Evolutionary conservation across 1,139 yeast species (phyloP), one percentile per base, ranked within the genome.

Genomic region (Yamadazyma pseudoaaseri): DNA sequence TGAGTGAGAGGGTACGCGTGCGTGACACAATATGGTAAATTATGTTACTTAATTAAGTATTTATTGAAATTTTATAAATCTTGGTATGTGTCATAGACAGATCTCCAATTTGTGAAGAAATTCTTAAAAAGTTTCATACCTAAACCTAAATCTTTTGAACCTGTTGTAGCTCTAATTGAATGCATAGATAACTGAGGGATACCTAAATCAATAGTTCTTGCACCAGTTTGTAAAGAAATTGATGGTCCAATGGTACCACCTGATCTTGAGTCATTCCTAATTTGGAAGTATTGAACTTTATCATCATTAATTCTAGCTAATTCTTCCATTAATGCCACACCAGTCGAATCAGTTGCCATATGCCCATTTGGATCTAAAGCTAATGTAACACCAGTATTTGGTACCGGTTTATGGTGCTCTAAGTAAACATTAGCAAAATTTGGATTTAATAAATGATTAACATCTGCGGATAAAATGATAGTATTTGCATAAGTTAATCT

Each of bases 171-270:
- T 37, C 76, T 52, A 29, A 69, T 65, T 3, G 70, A 62, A 45
- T 70, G 76, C 76, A 70, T 70, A 20, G 71, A 58, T 34, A 70
- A 55, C 36, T 68, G 73, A 7, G 74, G 65, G 34, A 69, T 51
- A 5, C 76, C 76, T 21, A 70, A 66, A 43, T 70, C 76, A 29
- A 70, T 56, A 11, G 68, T 62, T 35, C 71, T 52, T 5, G 73
- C 73, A 2, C 76, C 76, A 2, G 67, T 62, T 47, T 38, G 71
- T 47, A 51, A 58, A 37, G 51, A 65, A 33, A 54, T 49, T 1
- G 52, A 58, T 2, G 76, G 75, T 1, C 76, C 76, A 41, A 69
- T 70, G 7, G 75, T 68, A 11, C 73, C 65, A 9, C 76, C 76
- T 8, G 70, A 64, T 30, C 70, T 54, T 4, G 60, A 52, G 44